phyloP scores from a whole-genome alignment of 2,329 filamentous ascomycete species.

The Pezicula carpinea region DNA sequence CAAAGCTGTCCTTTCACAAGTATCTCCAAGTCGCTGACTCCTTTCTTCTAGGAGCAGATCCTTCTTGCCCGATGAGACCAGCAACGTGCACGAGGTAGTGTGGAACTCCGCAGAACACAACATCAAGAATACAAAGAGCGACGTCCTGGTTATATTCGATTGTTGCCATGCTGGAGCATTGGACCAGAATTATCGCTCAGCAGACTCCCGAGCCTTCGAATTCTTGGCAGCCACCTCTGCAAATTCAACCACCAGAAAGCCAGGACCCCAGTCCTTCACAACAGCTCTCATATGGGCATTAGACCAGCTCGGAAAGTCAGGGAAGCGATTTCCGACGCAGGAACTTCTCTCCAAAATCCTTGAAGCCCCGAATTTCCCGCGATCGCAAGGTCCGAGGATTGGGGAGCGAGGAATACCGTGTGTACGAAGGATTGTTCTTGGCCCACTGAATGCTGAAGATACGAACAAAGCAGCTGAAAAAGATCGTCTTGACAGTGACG shows the following conservation, averaged over 20 bases:
- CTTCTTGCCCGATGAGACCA: background rate
- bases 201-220: slow-evolving; percentile 9
- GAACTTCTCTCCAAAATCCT: slow-evolving; percentile 7
- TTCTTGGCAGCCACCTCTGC: slow-evolving; percentile 13
- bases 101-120: slow-evolving; percentile 9
- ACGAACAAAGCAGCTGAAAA: background rate
- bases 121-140: slow-evolving; percentile 6
- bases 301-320: background rate
- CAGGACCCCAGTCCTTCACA: slow-evolving; percentile 12
- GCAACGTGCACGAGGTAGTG: background rate
- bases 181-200: background rate
- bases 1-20: background rate
- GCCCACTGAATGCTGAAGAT: background rate
- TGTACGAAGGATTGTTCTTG: background rate
- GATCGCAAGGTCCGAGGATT: background rate
- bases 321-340: slow-evolving; percentile 7
- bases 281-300: slow-evolving; percentile 12
- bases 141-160: slow-evolving; percentile 16
- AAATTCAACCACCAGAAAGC: slow-evolving; percentile 1
- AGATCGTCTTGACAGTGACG: background rate
- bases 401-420: background rate
- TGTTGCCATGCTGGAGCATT: slow-evolving; percentile 16
- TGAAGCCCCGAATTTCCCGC: slow-evolving; percentile 9
- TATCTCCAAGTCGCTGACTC: background rate
- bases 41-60: background rate